Conservation (phyloP, 23 red algal species). For the Gracilaria gracilis region DNA sequence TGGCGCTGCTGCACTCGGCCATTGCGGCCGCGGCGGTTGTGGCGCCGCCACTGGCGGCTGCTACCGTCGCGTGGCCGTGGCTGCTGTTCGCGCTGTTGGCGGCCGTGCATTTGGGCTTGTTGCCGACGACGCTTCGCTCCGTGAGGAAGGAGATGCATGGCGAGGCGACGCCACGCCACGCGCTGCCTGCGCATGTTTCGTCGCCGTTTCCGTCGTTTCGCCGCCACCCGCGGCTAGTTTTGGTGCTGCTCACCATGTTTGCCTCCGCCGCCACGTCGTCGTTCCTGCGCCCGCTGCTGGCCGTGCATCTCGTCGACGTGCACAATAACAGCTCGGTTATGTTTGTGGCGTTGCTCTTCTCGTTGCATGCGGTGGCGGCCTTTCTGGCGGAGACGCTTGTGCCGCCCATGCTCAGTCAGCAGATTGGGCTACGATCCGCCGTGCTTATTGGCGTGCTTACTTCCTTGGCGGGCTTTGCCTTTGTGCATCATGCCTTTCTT, state of each 20-base stretch:
- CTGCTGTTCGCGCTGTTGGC: background rate
- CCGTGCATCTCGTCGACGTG: background rate
- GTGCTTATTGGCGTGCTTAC: background rate
- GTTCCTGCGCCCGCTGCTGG: conserved; percentile 12
- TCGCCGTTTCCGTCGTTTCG: background rate
- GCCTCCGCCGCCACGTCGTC: conserved; percentile 4
- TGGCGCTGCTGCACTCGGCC: background rate
- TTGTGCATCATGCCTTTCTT: background rate
- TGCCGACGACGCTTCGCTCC: background rate
- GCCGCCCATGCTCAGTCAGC: background rate
- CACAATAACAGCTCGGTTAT: background rate
- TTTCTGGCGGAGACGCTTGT: conserved; percentile 11
- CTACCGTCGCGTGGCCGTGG: no score
- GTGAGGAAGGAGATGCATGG: background rate
- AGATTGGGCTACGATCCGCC: background rate
- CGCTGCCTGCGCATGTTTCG: background rate
- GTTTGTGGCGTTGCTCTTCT: background rate
- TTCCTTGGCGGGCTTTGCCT: background rate
- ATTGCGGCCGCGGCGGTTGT: background rate
- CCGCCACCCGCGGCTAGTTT: background rate
- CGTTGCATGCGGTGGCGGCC: background rate
- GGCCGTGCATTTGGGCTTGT: background rate
- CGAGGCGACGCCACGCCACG: background rate
- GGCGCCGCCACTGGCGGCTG: background rate
- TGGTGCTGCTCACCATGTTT: background rate